phyloP scores from a whole-genome alignment of 805 yeast genomes.

The Saccharomyces jurei region DNA sequence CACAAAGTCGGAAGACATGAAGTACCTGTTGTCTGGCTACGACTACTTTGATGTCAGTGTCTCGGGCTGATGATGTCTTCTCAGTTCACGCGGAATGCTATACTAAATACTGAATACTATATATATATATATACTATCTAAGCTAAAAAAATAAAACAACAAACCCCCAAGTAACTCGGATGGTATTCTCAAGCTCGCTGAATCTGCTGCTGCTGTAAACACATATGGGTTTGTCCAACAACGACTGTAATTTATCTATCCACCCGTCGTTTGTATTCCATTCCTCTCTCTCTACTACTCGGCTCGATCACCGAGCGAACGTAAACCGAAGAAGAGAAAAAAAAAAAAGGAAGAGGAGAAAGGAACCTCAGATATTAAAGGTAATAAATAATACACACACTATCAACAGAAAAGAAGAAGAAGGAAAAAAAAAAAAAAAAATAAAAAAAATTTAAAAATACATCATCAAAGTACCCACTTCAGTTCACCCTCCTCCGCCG shows the following conservation, averaged over 20 bases:
- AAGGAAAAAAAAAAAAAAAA: neutral
- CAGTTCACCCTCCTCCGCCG: neutral
- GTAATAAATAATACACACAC: too few species aligned
- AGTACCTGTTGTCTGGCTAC: constrained; percentile 65
- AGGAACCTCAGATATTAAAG: neutral
- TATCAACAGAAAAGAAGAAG: too few species aligned
- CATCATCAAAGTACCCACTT: neutral
- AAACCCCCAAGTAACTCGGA: too few species aligned
- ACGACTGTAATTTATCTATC: too few species aligned
- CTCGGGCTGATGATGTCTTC: constrained; percentile 10
- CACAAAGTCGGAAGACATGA: constrained; percentile 31
- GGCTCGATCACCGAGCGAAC: neutral
- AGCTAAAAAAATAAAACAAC: too few species aligned
- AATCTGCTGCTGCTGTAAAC: too few species aligned
- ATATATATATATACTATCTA: too few species aligned
- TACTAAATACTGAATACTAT: too few species aligned
- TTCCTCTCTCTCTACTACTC: neutral
- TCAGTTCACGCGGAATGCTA: too few species aligned
- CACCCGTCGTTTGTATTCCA: neutral
- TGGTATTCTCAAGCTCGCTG: too few species aligned
- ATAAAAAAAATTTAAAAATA: neutral
- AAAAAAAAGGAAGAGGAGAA: too few species aligned
- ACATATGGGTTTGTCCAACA: too few species aligned
- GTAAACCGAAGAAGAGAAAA: neutral
- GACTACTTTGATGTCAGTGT: constrained; percentile 60